Conservation (phyloP, 106 monocot species). For the Allium sativum region DNA sequence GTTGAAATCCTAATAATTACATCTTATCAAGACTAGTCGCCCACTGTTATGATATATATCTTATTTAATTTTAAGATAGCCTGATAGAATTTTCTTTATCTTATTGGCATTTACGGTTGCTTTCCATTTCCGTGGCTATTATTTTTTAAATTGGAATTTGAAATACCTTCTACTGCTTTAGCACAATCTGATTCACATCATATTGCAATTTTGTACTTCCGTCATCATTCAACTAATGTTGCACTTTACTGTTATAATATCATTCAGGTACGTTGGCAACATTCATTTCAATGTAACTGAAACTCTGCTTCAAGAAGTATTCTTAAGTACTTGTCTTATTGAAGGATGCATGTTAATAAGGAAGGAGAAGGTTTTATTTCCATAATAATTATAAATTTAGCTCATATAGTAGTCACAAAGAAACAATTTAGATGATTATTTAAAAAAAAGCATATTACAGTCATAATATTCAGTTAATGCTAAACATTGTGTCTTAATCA, state of each 20-base stretch:
- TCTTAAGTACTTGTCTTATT: slow-evolving; percentile 54
- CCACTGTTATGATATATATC: too few species aligned
- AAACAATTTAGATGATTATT: too few species aligned
- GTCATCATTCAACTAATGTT: too few species aligned
- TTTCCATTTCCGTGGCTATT: not conserved
- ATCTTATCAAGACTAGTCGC: not conserved
- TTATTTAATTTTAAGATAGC: too few species aligned
- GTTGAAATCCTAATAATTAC: not conserved
- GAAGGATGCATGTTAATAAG: slow-evolving; percentile 86
- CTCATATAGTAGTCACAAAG: too few species aligned
- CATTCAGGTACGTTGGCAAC: slow-evolving; percentile 67
- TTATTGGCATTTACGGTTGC: not conserved
- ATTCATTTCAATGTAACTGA: slow-evolving; percentile 74
- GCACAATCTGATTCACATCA: too few species aligned
- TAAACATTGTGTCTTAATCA: too few species aligned
- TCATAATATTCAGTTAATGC: too few species aligned
- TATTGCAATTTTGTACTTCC: too few species aligned
- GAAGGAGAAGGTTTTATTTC: slow-evolving; percentile 6
- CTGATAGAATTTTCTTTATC: not conserved
- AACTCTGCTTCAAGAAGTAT: slow-evolving; percentile 71
- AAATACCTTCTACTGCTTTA: too few species aligned
- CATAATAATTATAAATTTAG: too few species aligned
- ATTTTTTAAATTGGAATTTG: not conserved
- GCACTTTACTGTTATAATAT: not conserved
- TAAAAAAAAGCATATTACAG: too few species aligned